Conservation (phyloP, 2,329 filamentous ascomycete genomes). For the Clonostachys sp. region DNA sequence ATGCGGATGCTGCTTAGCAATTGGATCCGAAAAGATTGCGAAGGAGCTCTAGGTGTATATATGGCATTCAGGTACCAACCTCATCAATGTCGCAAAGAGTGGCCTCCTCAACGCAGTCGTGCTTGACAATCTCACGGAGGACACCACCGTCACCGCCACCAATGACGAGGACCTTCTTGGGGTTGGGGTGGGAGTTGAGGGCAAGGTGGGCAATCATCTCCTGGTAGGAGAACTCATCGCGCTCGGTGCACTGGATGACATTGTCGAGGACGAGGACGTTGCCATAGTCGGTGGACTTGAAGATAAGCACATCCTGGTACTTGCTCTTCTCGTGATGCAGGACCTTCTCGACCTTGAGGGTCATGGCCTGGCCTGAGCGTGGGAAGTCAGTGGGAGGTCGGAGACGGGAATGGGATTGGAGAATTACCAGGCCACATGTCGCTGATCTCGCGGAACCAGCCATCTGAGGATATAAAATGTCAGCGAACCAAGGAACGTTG, state of each 20-base stretch:
- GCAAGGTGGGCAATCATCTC: constrained; percentile 99
- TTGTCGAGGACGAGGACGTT: constrained; percentile 97
- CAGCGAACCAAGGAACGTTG: not conserved
- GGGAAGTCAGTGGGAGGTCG: not conserved
- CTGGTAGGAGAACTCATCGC: constrained; percentile 98
- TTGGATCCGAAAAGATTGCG: not conserved
- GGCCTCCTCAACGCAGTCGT: constrained; percentile 93
- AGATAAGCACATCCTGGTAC: constrained; percentile 98
- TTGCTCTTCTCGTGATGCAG: constrained; percentile 98
- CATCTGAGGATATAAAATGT: constrained; percentile 60
- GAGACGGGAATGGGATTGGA: not conserved
- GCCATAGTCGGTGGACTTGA: constrained; percentile 96
- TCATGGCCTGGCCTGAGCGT: constrained; percentile 84
- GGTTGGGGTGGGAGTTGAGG: constrained; percentile 97
- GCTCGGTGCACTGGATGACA: constrained; percentile 97
- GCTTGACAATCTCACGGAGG: constrained; percentile 97
- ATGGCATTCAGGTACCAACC: constrained; percentile 52
- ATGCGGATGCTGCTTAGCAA: constrained; percentile 1
- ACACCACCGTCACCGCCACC: constrained; percentile 97
- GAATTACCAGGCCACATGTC: constrained; percentile 84
- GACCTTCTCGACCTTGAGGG: constrained; percentile 93
- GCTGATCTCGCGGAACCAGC: constrained; percentile 99
- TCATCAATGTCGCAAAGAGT: constrained; percentile 98
- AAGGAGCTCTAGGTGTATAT: not conserved
- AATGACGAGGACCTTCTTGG: constrained; percentile 97